Conservation (phyloP, 2,329 filamentous ascomycete genomes). For the Botrytis porri region DNA sequence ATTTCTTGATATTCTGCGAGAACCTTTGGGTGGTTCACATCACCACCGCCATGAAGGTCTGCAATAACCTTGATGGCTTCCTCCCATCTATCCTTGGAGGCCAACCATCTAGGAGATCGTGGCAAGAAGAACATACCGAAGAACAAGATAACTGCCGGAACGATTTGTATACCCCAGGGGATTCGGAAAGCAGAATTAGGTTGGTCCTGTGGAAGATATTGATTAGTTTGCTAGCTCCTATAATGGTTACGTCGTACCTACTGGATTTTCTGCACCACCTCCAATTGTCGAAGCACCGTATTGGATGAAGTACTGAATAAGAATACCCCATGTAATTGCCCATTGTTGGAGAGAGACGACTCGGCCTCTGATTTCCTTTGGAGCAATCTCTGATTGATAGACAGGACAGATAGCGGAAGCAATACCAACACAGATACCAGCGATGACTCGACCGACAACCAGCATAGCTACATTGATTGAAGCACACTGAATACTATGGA, state of each 20-base stretch:
- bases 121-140: conserved; percentile 59
- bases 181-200: conserved; percentile 55
- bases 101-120: conserved; percentile 67
- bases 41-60: conserved; percentile 55
- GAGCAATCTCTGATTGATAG: conserved; percentile 65
- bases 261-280: conserved; percentile 48
- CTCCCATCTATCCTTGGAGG: conserved; percentile 64
- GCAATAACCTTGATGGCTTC: conserved; percentile 59
- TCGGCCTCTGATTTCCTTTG: conserved; percentile 55
- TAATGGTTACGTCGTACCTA: background rate
- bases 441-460: conserved; percentile 66
- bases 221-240: background rate
- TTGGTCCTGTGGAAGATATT: conserved; percentile 41
- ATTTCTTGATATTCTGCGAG: conserved; percentile 67
- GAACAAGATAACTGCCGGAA: conserved; percentile 53
- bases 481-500: conserved; percentile 55
- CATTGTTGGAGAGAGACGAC: conserved; percentile 66
- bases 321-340: conserved; percentile 68
- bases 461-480: conserved; percentile 66
- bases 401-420: conserved; percentile 65
- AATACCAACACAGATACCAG: conserved; percentile 72
- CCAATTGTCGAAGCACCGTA: conserved; percentile 58
- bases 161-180: conserved; percentile 59
- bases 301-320: conserved; percentile 65
- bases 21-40: conserved; percentile 56